phyloP scores from a whole-genome alignment of 352 stramenopile species.

The Globisporangium echinulatum region DNA sequence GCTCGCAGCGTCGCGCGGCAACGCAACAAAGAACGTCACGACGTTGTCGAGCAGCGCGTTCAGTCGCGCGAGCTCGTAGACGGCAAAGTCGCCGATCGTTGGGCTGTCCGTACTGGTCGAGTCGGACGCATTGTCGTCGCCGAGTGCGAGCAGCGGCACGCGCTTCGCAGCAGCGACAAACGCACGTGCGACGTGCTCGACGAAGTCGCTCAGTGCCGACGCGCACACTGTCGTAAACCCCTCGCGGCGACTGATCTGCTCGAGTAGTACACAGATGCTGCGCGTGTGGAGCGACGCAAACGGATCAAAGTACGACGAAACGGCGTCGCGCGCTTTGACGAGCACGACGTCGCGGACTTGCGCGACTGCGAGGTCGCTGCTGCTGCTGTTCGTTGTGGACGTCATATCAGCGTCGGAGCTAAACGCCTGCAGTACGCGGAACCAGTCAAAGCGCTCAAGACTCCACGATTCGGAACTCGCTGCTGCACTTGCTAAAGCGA shows the following conservation, averaged over 20 bases:
- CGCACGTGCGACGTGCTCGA: slow-evolving; percentile 17
- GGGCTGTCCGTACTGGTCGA: slow-evolving; percentile 4
- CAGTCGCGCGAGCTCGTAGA: slow-evolving; percentile 43
- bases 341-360: slow-evolving; percentile 56
- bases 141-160: slow-evolving; percentile 33
- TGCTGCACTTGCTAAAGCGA: slow-evolving; percentile 7
- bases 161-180: slow-evolving; percentile 37
- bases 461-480: slow-evolving; percentile 14
- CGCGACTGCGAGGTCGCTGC: slow-evolving; percentile 25
- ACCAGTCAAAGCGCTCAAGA: slow-evolving; percentile 46
- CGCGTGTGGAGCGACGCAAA: slow-evolving; percentile 50
- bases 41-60: slow-evolving; percentile 57
- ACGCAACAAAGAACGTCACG: slow-evolving; percentile 52
- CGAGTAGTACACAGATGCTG: slow-evolving; percentile 42
- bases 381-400: slow-evolving; percentile 5
- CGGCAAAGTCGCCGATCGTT: slow-evolving; percentile 15
- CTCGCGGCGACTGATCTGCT: slow-evolving; percentile 33
- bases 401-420: no score
- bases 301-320: slow-evolving; percentile 45
- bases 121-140: slow-evolving; percentile 9
- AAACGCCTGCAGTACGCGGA: slow-evolving; percentile 27
- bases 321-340: slow-evolving; percentile 23
- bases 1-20: slow-evolving; percentile 21
- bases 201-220: slow-evolving; percentile 19
- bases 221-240: slow-evolving; percentile 22